These are phyloP conservation scores for Psilocybe tampanensis DNA, from an alignment of 768 basidiomycete genomes.

Conservation along the genomic window DNA sequence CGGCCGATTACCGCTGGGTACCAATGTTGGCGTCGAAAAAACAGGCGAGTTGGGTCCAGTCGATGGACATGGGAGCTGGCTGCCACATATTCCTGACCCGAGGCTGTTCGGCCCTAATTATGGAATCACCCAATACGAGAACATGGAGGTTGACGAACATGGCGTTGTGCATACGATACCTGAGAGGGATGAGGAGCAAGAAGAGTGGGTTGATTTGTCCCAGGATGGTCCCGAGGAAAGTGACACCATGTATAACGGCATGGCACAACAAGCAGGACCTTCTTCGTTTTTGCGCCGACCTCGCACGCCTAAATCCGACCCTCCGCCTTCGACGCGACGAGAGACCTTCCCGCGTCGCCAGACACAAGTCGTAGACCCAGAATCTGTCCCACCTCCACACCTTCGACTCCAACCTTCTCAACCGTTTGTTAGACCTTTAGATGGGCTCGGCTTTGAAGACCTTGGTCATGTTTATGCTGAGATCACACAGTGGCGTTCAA, in stretches of 20 bases:
- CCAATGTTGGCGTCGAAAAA: slow-evolving; percentile 54
- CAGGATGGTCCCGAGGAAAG: slow-evolving; percentile 44
- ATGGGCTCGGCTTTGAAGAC: slow-evolving; percentile 67
- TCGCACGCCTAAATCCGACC: slow-evolving; percentile 36
- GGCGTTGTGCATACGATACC: slow-evolving; percentile 31
- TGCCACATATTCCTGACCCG: slow-evolving; percentile 54
- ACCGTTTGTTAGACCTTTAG: slow-evolving; percentile 76
- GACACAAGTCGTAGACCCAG: slow-evolving; percentile 30
- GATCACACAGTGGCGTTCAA: slow-evolving; percentile 71
- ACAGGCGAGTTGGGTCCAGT: slow-evolving; percentile 49
- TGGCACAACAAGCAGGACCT: slow-evolving; percentile 35
- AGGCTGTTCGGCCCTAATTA: slow-evolving; percentile 59
- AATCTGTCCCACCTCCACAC: slow-evolving; percentile 59
- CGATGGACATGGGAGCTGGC: slow-evolving; percentile 30
- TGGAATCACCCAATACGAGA: slow-evolving; percentile 31
- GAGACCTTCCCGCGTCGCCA: slow-evolving; percentile 68
- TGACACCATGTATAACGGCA: slow-evolving; percentile 39
- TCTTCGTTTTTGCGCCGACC: slow-evolving; percentile 39
- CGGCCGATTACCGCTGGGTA: slow-evolving; percentile 64
- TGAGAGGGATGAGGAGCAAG: slow-evolving; percentile 52
- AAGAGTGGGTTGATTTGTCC: slow-evolving; percentile 65
- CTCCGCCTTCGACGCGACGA: slow-evolving; percentile 40
- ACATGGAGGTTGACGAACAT: slow-evolving; percentile 39
- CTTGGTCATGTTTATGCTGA: slow-evolving; percentile 68
- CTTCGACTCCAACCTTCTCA: slow-evolving; percentile 67